phyloP scores from a whole-genome alignment of 768 basidiomycete genomes.

The Psilocybe tampanensis region DNA sequence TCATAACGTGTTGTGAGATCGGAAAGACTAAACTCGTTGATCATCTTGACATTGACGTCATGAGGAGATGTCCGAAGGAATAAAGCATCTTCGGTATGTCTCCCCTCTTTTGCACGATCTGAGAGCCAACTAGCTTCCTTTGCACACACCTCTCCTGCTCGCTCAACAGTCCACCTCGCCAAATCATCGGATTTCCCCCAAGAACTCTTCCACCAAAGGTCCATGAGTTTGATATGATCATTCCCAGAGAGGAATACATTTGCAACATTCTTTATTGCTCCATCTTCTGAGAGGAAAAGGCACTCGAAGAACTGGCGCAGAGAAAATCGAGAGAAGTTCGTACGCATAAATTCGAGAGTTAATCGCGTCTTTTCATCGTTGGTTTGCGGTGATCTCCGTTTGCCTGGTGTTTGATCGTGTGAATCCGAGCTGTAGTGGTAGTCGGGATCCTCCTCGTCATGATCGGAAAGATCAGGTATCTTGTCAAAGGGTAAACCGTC shows the following conservation, averaged over 20 bases:
- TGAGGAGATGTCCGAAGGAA: conserved; percentile 5
- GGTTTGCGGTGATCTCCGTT: neutral
- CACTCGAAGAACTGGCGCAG: conserved; percentile 4
- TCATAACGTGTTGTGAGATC: conserved; percentile 5
- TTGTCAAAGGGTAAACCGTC: neutral
- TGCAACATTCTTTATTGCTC: neutral
- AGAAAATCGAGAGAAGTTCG: conserved; percentile 1
- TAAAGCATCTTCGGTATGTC: neutral
- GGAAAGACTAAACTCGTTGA: conserved; percentile 9
- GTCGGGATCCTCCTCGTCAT: neutral
- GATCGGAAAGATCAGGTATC: neutral
- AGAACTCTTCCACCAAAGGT: conserved; percentile 3
- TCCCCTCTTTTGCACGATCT: conserved; percentile 9
- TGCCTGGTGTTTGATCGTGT: neutral
- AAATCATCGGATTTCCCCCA: conserved; percentile 1
- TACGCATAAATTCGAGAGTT: conserved; percentile 7
- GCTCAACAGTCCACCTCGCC: conserved; percentile 4
- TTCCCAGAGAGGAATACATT: conserved; percentile 4
- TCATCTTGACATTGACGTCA: conserved; percentile 12
- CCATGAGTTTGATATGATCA: neutral
- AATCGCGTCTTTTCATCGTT: conserved; percentile 3
- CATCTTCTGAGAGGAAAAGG: conserved; percentile 3
- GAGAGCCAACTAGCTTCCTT: conserved; percentile 8
- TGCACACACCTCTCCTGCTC: conserved; percentile 1
- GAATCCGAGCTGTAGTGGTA: no score